phyloP scores from a whole-genome alignment of 202 grass and related monocot species.

The Sporobolus alterniflorus region DNA sequence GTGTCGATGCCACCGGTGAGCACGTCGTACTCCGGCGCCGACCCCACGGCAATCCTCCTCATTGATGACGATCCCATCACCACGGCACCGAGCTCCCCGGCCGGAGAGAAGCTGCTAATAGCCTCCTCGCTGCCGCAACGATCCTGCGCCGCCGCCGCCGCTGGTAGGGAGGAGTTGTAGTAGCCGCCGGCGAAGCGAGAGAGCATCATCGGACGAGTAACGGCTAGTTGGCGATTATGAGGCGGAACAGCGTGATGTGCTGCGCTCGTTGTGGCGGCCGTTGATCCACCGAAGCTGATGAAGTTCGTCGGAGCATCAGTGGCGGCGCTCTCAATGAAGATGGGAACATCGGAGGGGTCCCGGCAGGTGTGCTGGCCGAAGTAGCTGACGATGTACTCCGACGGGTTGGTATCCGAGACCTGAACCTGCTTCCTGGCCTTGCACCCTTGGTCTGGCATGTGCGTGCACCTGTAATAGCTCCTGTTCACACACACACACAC shows the following conservation, averaged over 20 bases:
- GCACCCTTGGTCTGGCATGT: conserved; percentile 69
- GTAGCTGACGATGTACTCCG: conserved; percentile 60
- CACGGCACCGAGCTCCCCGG: conserved; percentile 10
- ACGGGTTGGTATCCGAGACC: conserved; percentile 46
- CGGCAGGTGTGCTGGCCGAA: conserved; percentile 73
- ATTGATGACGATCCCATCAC: conserved; percentile 11
- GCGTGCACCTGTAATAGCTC: conserved; percentile 84
- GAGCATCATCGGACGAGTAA: background rate
- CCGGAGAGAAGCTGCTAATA: conserved; percentile 24
- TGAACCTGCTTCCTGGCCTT: conserved; percentile 77
- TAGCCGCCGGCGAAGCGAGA: background rate
- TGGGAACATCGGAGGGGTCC: conserved; percentile 55
- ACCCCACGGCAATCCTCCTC: conserved; percentile 31
- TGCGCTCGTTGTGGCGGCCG: background rate
- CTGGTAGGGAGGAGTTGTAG: conserved; percentile 7
- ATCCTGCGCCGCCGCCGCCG: background rate
- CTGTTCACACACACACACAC: conserved; percentile 11
- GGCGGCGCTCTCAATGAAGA: conserved; percentile 37
- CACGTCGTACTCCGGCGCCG: conserved; percentile 38
- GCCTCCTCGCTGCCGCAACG: conserved; percentile 36
- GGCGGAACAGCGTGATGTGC: background rate
- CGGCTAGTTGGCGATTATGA: background rate
- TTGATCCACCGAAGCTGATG: conserved; percentile 61
- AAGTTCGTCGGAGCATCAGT: background rate
- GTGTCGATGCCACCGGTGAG: background rate